These are phyloP conservation scores for Termitomyces sp. DNA, from an alignment of 768 basidiomycete species.

Conservation along the genomic window DNA sequence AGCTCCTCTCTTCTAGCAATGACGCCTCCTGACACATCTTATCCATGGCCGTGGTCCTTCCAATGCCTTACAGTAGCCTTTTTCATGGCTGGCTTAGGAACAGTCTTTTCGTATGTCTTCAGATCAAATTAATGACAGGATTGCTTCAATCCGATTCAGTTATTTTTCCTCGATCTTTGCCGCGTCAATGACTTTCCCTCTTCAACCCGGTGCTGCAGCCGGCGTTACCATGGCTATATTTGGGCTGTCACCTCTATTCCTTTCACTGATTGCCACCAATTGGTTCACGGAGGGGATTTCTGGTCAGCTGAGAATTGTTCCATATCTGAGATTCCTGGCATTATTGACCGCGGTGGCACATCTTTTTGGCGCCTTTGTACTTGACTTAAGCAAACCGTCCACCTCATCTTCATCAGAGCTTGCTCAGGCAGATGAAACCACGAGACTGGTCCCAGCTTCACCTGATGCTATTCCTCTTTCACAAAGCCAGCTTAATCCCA, in stretches of 20 bases:
- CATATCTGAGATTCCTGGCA: slow-evolving; percentile 55
- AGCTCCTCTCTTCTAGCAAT: slow-evolving; percentile 56
- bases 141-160: slow-evolving; percentile 17
- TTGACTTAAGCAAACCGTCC: slow-evolving; percentile 18
- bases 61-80: slow-evolving; percentile 51
- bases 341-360: slow-evolving; percentile 48
- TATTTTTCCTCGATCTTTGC: slow-evolving; percentile 76
- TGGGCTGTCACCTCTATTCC: slow-evolving; percentile 75
- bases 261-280: slow-evolving; percentile 57
- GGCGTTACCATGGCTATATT: slow-evolving; percentile 69
- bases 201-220: slow-evolving; percentile 58
- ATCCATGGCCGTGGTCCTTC: slow-evolving; percentile 40
- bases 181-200: slow-evolving; percentile 66
- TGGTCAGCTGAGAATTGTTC: slow-evolving; percentile 37
- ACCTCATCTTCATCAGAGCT: background rate
- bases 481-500: slow-evolving; percentile 30
- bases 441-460: slow-evolving; percentile 21
- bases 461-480: background rate
- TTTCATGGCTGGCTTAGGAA: slow-evolving; percentile 59
- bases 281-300: slow-evolving; percentile 48
- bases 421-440: slow-evolving; percentile 22
- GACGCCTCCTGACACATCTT: slow-evolving; percentile 31
- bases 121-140: background rate
- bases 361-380: slow-evolving; percentile 43
- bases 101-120: slow-evolving; percentile 62